Percentiles rank a stretch among this genome's conserved stretches.
Evolutionary conservation across 495 filamentous ascomycete genomes (phyloP).

Genomic region (Apodospora peruviana): DNA sequence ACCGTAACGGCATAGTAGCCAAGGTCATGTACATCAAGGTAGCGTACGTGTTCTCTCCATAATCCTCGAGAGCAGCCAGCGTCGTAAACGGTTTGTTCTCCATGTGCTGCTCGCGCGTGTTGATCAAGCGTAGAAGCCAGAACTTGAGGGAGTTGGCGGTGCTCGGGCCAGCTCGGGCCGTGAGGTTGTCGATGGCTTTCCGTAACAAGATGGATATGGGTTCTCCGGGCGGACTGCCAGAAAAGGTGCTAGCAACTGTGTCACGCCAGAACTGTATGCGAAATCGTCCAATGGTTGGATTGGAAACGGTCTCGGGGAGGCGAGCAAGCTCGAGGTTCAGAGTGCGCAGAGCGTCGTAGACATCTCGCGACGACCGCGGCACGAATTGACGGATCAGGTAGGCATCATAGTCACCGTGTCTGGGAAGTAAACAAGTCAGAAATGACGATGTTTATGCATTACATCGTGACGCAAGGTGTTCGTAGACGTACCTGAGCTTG

Average conservation of each 20-base stretch:
- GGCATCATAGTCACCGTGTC: conserved; percentile 69
- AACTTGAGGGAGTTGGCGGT: conserved; percentile 62
- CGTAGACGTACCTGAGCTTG: conserved; percentile 33
- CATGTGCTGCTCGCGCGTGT: conserved; percentile 74
- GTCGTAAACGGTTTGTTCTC: conserved; percentile 75
- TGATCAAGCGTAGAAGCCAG: conserved; percentile 76
- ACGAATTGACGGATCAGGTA: conserved; percentile 82
- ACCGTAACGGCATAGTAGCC: conserved; percentile 66
- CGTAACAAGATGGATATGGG: conserved; percentile 83
- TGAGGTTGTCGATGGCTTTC: conserved; percentile 59
- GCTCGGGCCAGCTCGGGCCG: conserved; percentile 40
- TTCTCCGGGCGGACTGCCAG: conserved; percentile 73
- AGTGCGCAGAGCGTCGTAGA: conserved; percentile 85
- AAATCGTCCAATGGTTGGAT: conserved; percentile 71
- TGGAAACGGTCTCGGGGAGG: conserved; percentile 82
- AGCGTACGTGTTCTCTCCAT: conserved; percentile 90
- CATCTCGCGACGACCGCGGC: conserved; percentile 61
- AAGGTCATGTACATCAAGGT: conserved; percentile 89
- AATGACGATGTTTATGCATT: not conserved
- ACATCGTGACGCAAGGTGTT: not conserved
- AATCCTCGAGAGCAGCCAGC: conserved; percentile 70
- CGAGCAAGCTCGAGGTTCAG: conserved; percentile 87
- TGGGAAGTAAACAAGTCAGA: conserved; percentile 4
- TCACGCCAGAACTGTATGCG: conserved; percentile 96
- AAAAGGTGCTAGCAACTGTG: conserved; percentile 64